Conservation (phyloP, 768 basidiomycete species). For the Rhodotorula sphaerocarpa region DNA sequence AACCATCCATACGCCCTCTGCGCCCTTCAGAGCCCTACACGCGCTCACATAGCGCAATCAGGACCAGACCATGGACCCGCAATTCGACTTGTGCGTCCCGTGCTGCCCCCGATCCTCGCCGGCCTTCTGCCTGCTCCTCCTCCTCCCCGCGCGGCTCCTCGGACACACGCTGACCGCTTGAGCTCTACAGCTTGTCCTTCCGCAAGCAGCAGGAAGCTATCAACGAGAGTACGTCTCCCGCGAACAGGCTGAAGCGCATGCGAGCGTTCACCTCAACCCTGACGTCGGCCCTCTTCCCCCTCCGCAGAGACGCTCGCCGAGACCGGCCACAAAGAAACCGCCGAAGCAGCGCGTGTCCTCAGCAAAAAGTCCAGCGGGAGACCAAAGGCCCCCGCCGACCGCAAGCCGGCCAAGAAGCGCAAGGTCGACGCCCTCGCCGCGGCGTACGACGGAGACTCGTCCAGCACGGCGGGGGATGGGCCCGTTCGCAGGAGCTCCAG, state of each 20-base stretch:
- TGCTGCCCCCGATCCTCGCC: background rate
- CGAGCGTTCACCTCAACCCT: background rate
- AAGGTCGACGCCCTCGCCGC: background rate
- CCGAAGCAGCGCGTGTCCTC: too few relatives aligned
- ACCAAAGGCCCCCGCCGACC: background rate
- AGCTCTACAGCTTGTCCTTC: too few relatives aligned
- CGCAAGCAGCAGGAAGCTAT: too few relatives aligned
- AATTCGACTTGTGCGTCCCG: background rate
- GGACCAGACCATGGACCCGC: too few relatives aligned
- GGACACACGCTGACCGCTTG: too few relatives aligned
- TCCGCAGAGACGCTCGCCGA: background rate
- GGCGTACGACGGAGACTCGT: slow-evolving; percentile 1
- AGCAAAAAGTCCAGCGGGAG: background rate
- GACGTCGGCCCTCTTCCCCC: background rate
- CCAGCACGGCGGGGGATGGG: too few relatives aligned
- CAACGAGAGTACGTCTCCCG: too few relatives aligned
- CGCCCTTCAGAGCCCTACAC: background rate
- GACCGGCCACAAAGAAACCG: background rate
- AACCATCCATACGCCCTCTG: background rate
- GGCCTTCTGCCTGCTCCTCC: background rate
- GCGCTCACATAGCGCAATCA: too few relatives aligned
- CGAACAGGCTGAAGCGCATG: too few relatives aligned
- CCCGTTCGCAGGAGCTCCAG: background rate
- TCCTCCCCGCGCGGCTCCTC: too few relatives aligned
- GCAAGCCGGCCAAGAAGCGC: slow-evolving; percentile 10